Evolutionary conservation across 2,329 filamentous ascomycete genomes (phyloP), one percentile per base, ranked within the genome.

Genomic region (Dichotomopilus funicola): DNA sequence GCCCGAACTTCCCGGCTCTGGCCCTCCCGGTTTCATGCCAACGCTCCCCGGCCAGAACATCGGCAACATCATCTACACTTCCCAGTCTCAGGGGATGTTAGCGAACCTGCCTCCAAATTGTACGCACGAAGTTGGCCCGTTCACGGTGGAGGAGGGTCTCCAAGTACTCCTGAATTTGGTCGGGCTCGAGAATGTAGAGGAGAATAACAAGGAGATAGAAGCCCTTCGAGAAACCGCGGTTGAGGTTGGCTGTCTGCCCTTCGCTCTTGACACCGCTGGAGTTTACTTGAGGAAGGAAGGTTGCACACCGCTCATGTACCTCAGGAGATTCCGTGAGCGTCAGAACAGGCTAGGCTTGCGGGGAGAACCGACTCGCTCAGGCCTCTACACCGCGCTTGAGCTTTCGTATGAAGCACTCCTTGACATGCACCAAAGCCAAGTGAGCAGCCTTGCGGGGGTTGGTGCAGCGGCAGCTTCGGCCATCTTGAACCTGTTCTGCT

Each of bases 1-100:
- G 19, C 19, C 19, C 19, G 3, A 27, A 27, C 19, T 27, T 27
- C 19, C 19, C 19, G 19, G 3, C 19, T 27, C 19, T 3, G 19
- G 3, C 3, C 19, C 3, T 27, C 19, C 19, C 19, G 3, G 3
- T 3, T 27, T 54, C 51, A 0, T n/a, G 63, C 5, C 48, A 27
- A 33, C n/a, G 41, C 0, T 65, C 1, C 67, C 66, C 0, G 44
- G 42, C 0, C 56, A 61, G 1, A 52, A 60, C 10, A 59, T 46
- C 0, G 67, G 67, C 0, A 67, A 67, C 38, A 58, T 69, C 0
- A 50, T 70, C n/a, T 68, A 67, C 54, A 69, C 65, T 62, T 64
- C 53, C 44, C 62, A 42, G 53, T 58, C 38, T 37, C 50, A 12
- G 37, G 61, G 7, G 44, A 64, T 33, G n/a, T 50, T n/a, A 51